Evolutionary conservation across 805 yeast genomes (phyloP), one percentile per base, ranked within the genome.

Genomic region (Tetrapisispora taiwanensis): DNA sequence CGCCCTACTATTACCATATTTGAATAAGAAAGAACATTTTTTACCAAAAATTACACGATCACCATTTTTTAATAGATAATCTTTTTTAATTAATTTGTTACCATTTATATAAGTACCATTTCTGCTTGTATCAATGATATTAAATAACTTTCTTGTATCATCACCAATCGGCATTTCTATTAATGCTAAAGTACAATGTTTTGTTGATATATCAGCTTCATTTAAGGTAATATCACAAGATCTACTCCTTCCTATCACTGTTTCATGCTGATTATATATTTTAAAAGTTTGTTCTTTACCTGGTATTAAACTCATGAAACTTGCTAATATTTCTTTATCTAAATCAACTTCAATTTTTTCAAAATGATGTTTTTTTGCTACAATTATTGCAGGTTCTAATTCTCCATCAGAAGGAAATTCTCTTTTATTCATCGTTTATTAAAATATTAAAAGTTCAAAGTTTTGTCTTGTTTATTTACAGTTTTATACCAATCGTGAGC

Each of bases 71-170:
- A 82, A 56, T 19, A 81, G 52, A 30, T 66, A 63, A 20, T 69
- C 71, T 28, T 73, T 69, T 13, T 72, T 75, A 22, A 68, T 71
- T 3, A 79, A 55, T 38, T 66, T 56, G 30, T 69, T 71, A 13
- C 77, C 84, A 53, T 83, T 83, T 15, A 83, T 68, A 50, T 68
- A 79, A 0, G 85, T 76, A 1, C 90, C 89, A 56, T 83, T 82
- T 3, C 84, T 48, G 41, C 71, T 68, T 28, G 67, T 51, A 58
- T 82, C 90, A 3, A 75, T 70, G 10, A 81, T 54, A 49, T 74
- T 68, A 14, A 76, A 48, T 53, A 70, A 49, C 46, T 64, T 48
- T 57, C 75, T 48, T 49, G 47, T 46, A 15, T 45, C 49, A 17
- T 66, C 67, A 31, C 62, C 65, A 3, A 64, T 54, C 19, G 62